Evolutionary conservation across 140 eudicot genomes (phyloP).

Genomic region (Ambrosia hybrid): DNA sequence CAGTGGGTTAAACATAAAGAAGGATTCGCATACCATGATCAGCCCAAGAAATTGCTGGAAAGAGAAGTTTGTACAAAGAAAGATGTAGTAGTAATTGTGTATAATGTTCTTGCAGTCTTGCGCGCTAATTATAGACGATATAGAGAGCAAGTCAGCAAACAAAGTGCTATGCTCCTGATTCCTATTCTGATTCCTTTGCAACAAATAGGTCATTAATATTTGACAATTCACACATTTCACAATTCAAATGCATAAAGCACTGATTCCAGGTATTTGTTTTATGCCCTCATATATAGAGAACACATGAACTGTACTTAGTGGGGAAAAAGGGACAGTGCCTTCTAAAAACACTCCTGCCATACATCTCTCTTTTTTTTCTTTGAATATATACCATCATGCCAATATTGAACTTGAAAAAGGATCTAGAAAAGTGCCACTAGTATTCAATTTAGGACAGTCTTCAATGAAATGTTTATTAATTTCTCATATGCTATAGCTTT

Average conservation of each 20-base stretch:
- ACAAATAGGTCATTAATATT: background rate
- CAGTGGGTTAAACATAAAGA: background rate
- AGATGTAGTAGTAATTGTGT: background rate
- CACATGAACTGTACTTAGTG: background rate
- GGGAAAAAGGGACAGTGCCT: background rate
- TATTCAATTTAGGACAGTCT: background rate
- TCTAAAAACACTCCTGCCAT: background rate
- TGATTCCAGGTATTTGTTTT: background rate
- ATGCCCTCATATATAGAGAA: background rate
- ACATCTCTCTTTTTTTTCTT: background rate
- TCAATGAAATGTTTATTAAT: background rate
- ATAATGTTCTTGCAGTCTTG: background rate
- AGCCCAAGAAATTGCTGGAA: background rate
- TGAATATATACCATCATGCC: background rate
- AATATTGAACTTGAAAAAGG: background rate
- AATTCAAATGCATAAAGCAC: background rate
- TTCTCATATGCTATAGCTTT: background rate
- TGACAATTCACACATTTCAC: background rate
- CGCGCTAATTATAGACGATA: background rate
- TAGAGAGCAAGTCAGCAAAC: slow-evolving; percentile 1
- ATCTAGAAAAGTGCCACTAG: background rate
- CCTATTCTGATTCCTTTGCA: background rate
- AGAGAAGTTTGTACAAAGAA: background rate
- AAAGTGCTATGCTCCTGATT: background rate
- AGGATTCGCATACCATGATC: slow-evolving; percentile 7